Percentiles rank a stretch among this genome's conserved stretches.
These are phyloP conservation scores for Brassica incana DNA, from an alignment of 345 rosid genomes.

Conservation along the genomic window DNA sequence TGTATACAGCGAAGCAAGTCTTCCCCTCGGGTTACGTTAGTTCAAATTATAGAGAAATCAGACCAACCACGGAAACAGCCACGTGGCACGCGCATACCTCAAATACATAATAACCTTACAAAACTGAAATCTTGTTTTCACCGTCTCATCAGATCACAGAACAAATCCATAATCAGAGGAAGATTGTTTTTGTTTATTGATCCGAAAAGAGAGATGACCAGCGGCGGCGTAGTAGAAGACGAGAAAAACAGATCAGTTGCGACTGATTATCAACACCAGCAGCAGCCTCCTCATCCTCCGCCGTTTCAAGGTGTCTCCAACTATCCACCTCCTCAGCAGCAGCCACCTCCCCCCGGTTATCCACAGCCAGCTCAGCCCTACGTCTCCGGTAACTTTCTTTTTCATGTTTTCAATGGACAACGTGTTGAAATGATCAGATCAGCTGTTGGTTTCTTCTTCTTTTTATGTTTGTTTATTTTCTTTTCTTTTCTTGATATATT, in stretches of 20 bases:
- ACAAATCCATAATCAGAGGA: conserved; percentile 1
- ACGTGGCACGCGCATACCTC: conserved; percentile 17
- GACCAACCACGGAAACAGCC: conserved; percentile 19
- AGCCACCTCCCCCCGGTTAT: conserved; percentile 19
- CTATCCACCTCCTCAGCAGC: conserved; percentile 31
- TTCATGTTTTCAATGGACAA: background rate
- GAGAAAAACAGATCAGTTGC: conserved; percentile 30
- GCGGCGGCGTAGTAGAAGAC: conserved; percentile 11
- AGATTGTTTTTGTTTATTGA: conserved; percentile 4
- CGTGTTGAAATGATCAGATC: background rate
- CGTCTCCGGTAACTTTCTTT: conserved; percentile 18
- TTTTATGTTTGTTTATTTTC: background rate
- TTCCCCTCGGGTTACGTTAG: background rate
- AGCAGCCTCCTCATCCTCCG: conserved; percentile 16
- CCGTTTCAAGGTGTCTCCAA: conserved; percentile 34
- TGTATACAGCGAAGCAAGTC: background rate
- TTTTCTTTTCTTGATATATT: background rate
- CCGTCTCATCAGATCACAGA: no score
- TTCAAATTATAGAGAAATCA: background rate
- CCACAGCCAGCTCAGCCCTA: conserved; percentile 40
- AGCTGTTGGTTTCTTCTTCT: background rate
- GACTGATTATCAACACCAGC: conserved; percentile 27
- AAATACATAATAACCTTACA: background rate
- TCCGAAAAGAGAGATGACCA: conserved; percentile 32
- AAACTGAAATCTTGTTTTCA: background rate